Base-by-base conservation (phyloP, 129 eudicot genomes). In the Lactuca saligna region DNA sequence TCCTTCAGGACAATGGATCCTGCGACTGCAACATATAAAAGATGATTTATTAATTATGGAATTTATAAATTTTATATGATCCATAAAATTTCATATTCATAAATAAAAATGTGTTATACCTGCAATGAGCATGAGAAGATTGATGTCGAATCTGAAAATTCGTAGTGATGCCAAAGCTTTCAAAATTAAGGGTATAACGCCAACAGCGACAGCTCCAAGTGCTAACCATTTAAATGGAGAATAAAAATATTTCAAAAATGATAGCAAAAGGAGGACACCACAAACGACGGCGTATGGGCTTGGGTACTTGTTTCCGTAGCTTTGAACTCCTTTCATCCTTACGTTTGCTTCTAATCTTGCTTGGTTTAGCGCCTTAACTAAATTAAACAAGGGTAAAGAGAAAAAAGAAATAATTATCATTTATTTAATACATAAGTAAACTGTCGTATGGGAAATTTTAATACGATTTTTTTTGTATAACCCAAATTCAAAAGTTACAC, bases 281-380 rank as follows among this genome's bases (percentile, higher is more conserved):
- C 89, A 81, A 7, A 54, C 79, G 4, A 81, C 17, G 20, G 90
- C 83, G 62, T 49, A 88, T 0, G 85, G 86, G 66, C 91, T 89
- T 17, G 98, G 98, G 96, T 87, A 91, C 84, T 82, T 88, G 70
- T 86, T 88, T 50, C 68, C 51, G 42, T 79, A 77, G 37, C 73
- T 88, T 15, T 57, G 70, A 9, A 78, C 80, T 39, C 88, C 94
- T 33, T 79, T 54, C 17, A 71, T 76, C 53, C 88, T 80, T 0
- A 86, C 79, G 33, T 78, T 84, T 50, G 98, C 98, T 76, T 88
- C 96, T 57, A 91, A 35, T 6, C 96, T 69, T 3, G 96, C 88
- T 77, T 88, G 83, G 66, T 91, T 91, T 77, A 91, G 75, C 35
- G 73, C 95, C 74, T 87, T 91, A 38, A 80, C 97, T 91, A 17